These are phyloP conservation scores for Cunninghamia lanceolata DNA, from an alignment of 75 land plant species.

Conservation along the genomic window DNA sequence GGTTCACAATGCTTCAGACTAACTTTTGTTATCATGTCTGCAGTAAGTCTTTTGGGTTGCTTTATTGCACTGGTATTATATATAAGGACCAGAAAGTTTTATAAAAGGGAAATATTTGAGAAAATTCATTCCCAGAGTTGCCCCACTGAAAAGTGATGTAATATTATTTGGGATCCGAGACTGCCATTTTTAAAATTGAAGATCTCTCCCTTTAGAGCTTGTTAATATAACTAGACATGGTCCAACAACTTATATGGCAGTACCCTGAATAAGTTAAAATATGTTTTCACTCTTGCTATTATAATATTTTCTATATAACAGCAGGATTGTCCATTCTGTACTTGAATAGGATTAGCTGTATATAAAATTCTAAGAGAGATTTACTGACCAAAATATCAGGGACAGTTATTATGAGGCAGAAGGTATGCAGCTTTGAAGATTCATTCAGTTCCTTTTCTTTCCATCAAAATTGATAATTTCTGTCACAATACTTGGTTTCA, in stretches of 20 bases:
- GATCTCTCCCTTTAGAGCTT: neutral
- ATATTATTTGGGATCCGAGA: neutral
- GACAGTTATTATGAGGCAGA: neutral
- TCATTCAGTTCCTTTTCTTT: neutral
- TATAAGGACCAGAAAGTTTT: slow-evolving; percentile 54
- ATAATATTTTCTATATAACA: neutral
- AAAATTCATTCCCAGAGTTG: slow-evolving; percentile 21
- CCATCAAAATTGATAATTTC: neutral
- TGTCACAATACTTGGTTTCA: neutral
- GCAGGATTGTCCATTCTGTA: neutral
- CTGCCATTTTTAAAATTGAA: neutral
- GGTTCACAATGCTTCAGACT: slow-evolving; percentile 81
- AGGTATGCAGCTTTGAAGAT: neutral
- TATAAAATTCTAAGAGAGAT: neutral
- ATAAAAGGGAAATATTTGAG: slow-evolving; percentile 32
- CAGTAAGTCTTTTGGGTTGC: slow-evolving; percentile 50
- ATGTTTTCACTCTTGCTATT: neutral
- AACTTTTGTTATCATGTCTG: slow-evolving; percentile 75
- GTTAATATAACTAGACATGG: neutral
- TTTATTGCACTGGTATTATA: slow-evolving; percentile 39
- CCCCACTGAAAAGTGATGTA: neutral
- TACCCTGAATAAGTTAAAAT: neutral
- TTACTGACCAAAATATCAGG: neutral
- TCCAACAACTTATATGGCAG: neutral
- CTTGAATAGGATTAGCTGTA: neutral